phyloP scores from a whole-genome alignment of 495 filamentous ascomycete genomes.

The Podospora fimiseda region DNA sequence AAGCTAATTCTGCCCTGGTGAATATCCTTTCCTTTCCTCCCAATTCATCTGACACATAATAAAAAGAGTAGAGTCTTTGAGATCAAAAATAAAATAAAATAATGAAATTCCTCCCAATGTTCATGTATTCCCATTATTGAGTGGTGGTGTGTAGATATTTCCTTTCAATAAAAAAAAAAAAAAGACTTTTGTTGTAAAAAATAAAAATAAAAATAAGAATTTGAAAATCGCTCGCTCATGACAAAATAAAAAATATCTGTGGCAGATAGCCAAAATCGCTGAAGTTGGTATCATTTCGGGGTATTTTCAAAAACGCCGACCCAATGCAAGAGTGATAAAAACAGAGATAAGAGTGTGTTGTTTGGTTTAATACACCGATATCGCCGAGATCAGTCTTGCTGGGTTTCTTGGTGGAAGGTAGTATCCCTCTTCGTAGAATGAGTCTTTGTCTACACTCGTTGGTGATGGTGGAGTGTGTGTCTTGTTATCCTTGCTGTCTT shows the following conservation, averaged over 20 bases:
- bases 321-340: conserved; percentile 25
- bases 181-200: neutral
- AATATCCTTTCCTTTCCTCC: neutral
- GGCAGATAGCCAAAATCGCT: neutral
- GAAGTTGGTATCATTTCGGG: conserved; percentile 14
- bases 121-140: neutral
- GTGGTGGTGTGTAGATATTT: neutral
- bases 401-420: conserved; percentile 50
- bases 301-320: conserved; percentile 37
- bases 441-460: conserved; percentile 35
- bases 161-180: neutral
- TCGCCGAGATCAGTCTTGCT: conserved; percentile 38
- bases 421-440: conserved; percentile 56
- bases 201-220: too few species aligned
- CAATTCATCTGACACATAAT: neutral
- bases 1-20: too few species aligned
- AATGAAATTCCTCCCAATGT: neutral
- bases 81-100: neutral
- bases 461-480: conserved; percentile 14
- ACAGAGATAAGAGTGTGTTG: conserved; percentile 22
- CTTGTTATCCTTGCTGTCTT: conserved; percentile 53
- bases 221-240: neutral
- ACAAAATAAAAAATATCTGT: neutral
- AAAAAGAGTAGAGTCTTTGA: neutral
- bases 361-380: conserved; percentile 41